A percentile compares a stretch with the other conserved stretches of the same genome.
Evolutionary conservation across 768 basidiomycete genomes (phyloP).

Genomic region (Trametes maxima): DNA sequence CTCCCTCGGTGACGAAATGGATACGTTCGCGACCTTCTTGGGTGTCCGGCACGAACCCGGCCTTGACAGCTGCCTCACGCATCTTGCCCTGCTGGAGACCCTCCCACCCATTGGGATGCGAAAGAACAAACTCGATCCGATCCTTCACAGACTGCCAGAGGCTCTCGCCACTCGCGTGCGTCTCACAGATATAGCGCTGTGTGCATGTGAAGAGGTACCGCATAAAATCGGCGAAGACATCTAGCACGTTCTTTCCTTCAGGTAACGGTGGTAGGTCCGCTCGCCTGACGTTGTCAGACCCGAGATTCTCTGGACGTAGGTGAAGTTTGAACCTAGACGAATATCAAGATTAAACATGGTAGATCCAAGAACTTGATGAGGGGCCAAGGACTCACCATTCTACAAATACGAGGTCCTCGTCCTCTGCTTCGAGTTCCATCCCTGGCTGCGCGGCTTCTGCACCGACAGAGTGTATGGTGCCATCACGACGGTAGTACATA

Average conservation of each 20-base stretch:
- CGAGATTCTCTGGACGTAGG: constrained; percentile 19
- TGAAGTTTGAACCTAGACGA: constrained; percentile 26
- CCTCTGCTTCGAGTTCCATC: constrained; percentile 43
- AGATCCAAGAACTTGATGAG: neutral
- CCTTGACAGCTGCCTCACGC: constrained; percentile 53
- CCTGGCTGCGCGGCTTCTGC: constrained; percentile 48
- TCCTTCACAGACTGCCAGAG: constrained; percentile 49
- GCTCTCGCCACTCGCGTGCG: constrained; percentile 44
- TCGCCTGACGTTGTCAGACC: constrained; percentile 7
- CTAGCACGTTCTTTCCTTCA: constrained; percentile 34
- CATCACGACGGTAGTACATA: constrained; percentile 47
- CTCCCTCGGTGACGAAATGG: constrained; percentile 60
- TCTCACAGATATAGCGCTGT: constrained; percentile 49
- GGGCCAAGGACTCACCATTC: constrained; percentile 18
- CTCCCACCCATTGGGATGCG: constrained; percentile 71
- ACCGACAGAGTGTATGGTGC: constrained; percentile 44
- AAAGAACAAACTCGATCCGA: constrained; percentile 53
- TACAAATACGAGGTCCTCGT: constrained; percentile 34
- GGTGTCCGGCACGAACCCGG: constrained; percentile 51
- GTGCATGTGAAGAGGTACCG: constrained; percentile 49
- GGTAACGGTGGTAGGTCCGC: constrained; percentile 12
- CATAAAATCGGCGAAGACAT: constrained; percentile 52
- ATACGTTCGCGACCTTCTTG: constrained; percentile 45
- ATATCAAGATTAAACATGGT: neutral
- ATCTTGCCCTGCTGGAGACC: constrained; percentile 59